Percentiles rank a stretch among this genome's conserved stretches.
Evolutionary conservation across 2,329 filamentous ascomycete species (phyloP).

Genomic region (Fusarium longipes): DNA sequence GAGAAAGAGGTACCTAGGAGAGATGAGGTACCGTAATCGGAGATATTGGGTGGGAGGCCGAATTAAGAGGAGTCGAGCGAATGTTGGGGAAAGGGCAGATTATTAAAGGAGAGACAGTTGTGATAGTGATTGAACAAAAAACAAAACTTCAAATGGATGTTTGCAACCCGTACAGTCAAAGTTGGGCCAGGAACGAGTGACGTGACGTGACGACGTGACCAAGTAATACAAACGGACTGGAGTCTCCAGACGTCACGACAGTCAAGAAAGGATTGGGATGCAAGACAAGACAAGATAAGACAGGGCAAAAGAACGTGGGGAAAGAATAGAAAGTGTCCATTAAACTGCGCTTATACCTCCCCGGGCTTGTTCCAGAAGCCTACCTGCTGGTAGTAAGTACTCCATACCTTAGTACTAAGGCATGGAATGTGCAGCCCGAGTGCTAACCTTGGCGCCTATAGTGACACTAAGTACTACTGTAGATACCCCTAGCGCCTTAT

Average conservation of each 20-base stretch:
- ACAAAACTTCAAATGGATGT: slow-evolving; percentile 16
- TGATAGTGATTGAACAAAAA: not conserved
- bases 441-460: no score
- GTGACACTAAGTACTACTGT: not conserved
- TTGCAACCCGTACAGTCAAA: not conserved
- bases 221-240: not conserved
- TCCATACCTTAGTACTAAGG: not conserved
- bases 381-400: not conserved
- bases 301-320: not conserved
- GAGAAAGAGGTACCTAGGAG: slow-evolving; percentile 9
- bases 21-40: slow-evolving; percentile 15
- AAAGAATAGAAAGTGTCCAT: not conserved
- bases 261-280: not conserved
- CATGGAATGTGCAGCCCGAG: no score
- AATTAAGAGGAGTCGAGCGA: slow-evolving; percentile 10
- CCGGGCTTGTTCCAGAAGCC: not conserved
- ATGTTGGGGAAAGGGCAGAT: slow-evolving; percentile 10
- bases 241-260: slow-evolving; percentile 2
- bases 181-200: slow-evolving; percentile 2
- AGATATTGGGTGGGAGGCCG: slow-evolving; percentile 19
- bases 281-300: not conserved
- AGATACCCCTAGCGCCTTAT: not conserved
- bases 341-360: not conserved
- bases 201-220: slow-evolving; percentile 11
- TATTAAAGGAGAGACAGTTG: slow-evolving; percentile 4